These are phyloP conservation scores for Dioscorea zingiberensis DNA, from an alignment of 106 monocot species.

Conservation along the genomic window DNA sequence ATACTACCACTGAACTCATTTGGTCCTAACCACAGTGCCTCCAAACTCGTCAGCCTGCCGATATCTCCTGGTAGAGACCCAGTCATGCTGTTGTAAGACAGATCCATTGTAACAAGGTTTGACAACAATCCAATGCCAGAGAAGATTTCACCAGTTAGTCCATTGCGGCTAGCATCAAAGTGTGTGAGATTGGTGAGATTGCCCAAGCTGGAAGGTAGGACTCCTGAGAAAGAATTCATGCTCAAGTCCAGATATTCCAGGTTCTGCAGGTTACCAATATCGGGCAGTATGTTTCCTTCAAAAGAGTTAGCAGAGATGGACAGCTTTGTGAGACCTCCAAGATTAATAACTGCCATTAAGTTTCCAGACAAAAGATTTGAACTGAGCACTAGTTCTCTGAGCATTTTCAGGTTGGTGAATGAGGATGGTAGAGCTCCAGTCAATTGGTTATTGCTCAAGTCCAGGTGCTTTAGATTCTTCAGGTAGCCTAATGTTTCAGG, in stretches of 20 bases:
- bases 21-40: conserved; percentile 56
- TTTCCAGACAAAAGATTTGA: conserved; percentile 52
- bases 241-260: conserved; percentile 61
- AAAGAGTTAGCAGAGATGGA: conserved; percentile 52
- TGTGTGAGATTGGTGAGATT: conserved; percentile 66
- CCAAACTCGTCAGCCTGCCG: conserved; percentile 41
- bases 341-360: conserved; percentile 33
- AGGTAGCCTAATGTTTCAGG: conserved; percentile 48
- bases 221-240: conserved; percentile 52
- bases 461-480: conserved; percentile 48
- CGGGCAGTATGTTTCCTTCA: conserved; percentile 44
- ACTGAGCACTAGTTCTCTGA: conserved; percentile 45
- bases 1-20: conserved; percentile 71
- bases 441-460: conserved; percentile 62
- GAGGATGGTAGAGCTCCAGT: conserved; percentile 44
- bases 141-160: conserved; percentile 56
- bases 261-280: conserved; percentile 45
- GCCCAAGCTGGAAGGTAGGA: conserved; percentile 43
- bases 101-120: conserved; percentile 56
- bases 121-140: conserved; percentile 41
- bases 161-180: conserved; percentile 71
- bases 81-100: conserved; percentile 70
- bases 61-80: conserved; percentile 57
- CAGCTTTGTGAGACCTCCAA: conserved; percentile 40
- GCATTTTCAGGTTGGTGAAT: conserved; percentile 35